These are phyloP conservation scores for Leishmania arabica DNA, from an alignment of 208 protist genomes.

Conservation along the genomic window DNA sequence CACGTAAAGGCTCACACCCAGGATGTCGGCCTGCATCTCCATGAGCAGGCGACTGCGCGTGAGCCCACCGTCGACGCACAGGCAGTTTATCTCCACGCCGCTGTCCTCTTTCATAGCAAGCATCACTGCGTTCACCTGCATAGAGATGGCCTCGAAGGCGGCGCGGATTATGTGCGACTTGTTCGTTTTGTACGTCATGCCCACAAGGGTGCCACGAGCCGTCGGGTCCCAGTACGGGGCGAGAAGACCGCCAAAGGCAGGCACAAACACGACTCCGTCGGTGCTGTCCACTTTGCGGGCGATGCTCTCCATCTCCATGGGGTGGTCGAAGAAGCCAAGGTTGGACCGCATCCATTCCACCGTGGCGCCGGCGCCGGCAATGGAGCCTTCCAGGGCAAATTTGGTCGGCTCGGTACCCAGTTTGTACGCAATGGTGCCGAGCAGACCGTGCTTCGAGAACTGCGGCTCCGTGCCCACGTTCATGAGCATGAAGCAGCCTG, in stretches of 20 bases:
- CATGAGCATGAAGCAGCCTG: constrained; percentile 98
- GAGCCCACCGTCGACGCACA: constrained; percentile 97
- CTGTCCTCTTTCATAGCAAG: constrained; percentile 86
- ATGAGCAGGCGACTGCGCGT: constrained; percentile 89
- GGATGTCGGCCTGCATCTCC: constrained; percentile 95
- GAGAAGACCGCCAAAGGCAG: constrained; percentile 97
- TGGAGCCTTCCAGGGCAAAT: constrained; percentile 92
- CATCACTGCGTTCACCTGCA: constrained; percentile 91
- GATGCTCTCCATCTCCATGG: constrained; percentile 69
- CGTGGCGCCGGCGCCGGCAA: constrained; percentile 92
- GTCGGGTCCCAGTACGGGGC: constrained; percentile 96
- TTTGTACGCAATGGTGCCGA: constrained; percentile 97
- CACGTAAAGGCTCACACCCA: constrained; percentile 67
- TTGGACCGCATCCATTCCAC: constrained; percentile 96
- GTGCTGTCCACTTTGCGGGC: constrained; percentile 54
- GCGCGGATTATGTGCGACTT: constrained; percentile 87
- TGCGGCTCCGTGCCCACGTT: constrained; percentile 94
- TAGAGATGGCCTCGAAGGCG: constrained; percentile 88
- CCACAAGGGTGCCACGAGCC: constrained; percentile 94
- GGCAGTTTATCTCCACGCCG: constrained; percentile 41
- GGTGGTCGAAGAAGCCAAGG: constrained; percentile 78
- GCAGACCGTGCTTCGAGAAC: constrained; percentile 91
- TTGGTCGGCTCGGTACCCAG: constrained; percentile 60
- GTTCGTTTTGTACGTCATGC: constrained; percentile 92
- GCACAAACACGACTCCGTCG: constrained; percentile 96